Evolutionary conservation across 2,329 filamentous ascomycete genomes (phyloP).

Genomic region (Peltaster fructicola): DNA sequence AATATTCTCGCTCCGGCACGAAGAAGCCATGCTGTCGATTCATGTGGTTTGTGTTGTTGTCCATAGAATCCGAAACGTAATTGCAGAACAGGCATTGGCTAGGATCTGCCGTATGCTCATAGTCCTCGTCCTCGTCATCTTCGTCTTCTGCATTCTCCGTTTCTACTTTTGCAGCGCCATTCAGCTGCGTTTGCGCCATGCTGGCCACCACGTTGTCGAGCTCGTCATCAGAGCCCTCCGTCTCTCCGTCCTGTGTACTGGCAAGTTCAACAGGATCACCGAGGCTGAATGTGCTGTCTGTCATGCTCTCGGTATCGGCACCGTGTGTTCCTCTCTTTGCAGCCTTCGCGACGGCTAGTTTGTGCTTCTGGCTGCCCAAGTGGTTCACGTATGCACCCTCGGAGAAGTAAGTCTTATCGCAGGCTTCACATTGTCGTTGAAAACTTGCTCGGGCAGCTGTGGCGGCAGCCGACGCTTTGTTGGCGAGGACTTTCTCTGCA

Average conservation of each 20-base stretch:
- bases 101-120: slow-evolving; percentile 23
- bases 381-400: slow-evolving; percentile 94
- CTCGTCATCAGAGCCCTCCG: slow-evolving; percentile 44
- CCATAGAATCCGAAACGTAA: slow-evolving; percentile 55
- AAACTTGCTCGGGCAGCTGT: slow-evolving; percentile 79
- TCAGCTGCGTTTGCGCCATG: slow-evolving; percentile 46
- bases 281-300: slow-evolving; percentile 81
- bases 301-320: slow-evolving; percentile 50
- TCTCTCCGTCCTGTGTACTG: slow-evolving; percentile 37
- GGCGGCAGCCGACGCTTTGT: slow-evolving; percentile 66
- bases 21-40: slow-evolving; percentile 87
- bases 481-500: slow-evolving; percentile 85
- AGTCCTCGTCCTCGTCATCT: slow-evolving; percentile 11
- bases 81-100: slow-evolving; percentile 78
- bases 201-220: slow-evolving; percentile 62
- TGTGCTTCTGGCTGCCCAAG: slow-evolving; percentile 78
- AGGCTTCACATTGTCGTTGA: slow-evolving; percentile 64
- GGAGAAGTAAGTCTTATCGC: slow-evolving; percentile 87
- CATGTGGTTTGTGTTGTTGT: slow-evolving; percentile 79
- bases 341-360: slow-evolving; percentile 41
- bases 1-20: slow-evolving; percentile 72
- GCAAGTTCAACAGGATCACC: slow-evolving; percentile 54
- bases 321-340: slow-evolving; percentile 24
- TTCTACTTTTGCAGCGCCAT: slow-evolving; percentile 5
- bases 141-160: slow-evolving; percentile 24